These are phyloP conservation scores for Pyrus pyrifolia DNA, from an alignment of 306 rosid species.

Conservation along the genomic window DNA sequence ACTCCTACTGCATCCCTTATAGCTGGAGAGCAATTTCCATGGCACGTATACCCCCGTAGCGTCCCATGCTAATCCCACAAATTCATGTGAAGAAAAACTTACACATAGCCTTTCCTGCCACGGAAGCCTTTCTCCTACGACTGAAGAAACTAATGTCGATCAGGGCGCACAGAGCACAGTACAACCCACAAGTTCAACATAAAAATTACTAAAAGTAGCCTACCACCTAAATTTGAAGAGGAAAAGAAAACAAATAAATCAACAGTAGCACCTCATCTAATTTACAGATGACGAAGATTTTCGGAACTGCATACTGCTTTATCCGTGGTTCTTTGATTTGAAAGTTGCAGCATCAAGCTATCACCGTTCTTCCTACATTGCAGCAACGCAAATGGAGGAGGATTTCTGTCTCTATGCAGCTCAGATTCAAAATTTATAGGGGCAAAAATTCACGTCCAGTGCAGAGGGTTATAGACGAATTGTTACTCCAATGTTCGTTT, in stretches of 20 bases:
- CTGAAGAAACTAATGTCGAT: background rate
- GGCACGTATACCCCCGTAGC: background rate
- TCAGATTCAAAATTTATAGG: background rate
- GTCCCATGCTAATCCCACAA: background rate
- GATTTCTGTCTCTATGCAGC: background rate
- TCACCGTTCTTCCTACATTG: background rate
- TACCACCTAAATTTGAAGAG: background rate
- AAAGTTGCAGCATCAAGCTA: background rate
- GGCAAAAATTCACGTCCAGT: background rate
- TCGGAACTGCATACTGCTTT: background rate
- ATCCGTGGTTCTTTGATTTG: background rate
- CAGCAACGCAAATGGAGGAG: background rate
- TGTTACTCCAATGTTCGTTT: background rate
- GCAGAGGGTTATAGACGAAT: slow-evolving; percentile 4
- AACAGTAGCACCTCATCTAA: background rate
- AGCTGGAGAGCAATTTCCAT: background rate
- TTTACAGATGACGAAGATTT: background rate
- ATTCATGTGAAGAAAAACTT: no score
- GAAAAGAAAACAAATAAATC: background rate
- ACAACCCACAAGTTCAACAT: background rate
- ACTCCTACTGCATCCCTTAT: background rate
- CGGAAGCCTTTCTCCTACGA: background rate
- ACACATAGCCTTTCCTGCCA: no score
- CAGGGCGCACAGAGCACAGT: background rate
- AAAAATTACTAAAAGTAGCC: background rate